Evolutionary conservation across 2,329 filamentous ascomycete species (phyloP).

Genomic region (Plenodomus tracheiphilus): DNA sequence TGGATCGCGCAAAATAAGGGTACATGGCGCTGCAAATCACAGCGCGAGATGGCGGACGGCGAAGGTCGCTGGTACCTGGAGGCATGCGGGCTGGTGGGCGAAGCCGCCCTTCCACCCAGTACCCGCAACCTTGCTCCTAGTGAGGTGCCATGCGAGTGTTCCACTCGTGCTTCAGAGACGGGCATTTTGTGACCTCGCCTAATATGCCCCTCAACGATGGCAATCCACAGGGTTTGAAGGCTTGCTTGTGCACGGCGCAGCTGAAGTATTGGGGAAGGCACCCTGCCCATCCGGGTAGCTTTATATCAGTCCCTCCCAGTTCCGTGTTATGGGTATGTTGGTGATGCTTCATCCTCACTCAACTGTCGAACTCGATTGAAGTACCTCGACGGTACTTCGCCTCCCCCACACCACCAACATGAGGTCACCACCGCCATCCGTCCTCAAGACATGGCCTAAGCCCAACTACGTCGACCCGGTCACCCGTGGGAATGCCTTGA

Average conservation of each 20-base stretch:
- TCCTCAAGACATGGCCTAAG: conserved; percentile 46
- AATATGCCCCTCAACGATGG: conserved; percentile 29
- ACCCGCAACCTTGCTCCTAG: conserved; percentile 24
- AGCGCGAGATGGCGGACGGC: conserved; percentile 22
- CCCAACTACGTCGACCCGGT: conserved; percentile 50
- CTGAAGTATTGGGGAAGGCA: conserved; percentile 25
- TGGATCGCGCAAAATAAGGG: conserved; percentile 18
- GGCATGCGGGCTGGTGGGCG: conserved; percentile 18
- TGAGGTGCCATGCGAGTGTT: conserved; percentile 24
- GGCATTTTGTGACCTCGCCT: conserved; percentile 17
- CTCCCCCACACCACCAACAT: conserved; percentile 21
- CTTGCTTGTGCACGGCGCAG: conserved; percentile 23
- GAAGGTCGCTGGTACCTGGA: conserved; percentile 24
- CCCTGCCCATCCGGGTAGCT: conserved; percentile 12
- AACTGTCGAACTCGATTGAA: conserved; percentile 19
- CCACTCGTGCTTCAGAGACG: conserved; percentile 28
- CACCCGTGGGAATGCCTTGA: conserved; percentile 47
- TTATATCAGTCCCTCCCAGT: conserved; percentile 33
- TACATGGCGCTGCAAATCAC: conserved; percentile 31
- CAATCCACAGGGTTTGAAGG: conserved; percentile 17
- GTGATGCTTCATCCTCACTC: conserved; percentile 34
- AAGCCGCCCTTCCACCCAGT: conserved; percentile 31
- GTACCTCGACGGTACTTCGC: conserved; percentile 20
- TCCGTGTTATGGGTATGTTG: conserved; percentile 29
- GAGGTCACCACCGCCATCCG: conserved; percentile 39